Evolutionary conservation across 2,329 filamentous ascomycete species (phyloP).

Genomic region (Fusarium multiceps): DNA sequence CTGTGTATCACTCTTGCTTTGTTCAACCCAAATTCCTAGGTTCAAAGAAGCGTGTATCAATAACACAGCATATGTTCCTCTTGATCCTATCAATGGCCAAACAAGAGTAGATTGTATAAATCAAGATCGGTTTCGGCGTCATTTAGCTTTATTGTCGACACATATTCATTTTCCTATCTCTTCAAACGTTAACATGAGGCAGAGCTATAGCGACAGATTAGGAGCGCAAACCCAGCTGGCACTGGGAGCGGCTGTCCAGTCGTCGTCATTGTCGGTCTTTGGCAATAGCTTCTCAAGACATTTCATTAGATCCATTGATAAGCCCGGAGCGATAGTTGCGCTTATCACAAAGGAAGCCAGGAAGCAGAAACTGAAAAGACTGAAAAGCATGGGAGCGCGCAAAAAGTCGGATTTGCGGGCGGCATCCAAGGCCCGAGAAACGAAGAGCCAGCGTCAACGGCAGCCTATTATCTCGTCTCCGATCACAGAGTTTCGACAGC

Average conservation of each 20-base stretch:
- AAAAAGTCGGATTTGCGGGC: background rate
- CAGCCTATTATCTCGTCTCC: conserved; percentile 1
- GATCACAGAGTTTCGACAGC: background rate
- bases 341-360: background rate
- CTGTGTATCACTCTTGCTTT: conserved; percentile 2
- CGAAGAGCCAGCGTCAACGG: background rate
- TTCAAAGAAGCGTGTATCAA: background rate
- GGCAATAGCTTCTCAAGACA: background rate
- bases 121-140: background rate
- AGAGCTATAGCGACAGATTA: background rate
- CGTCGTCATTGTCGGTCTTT: background rate
- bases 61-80: background rate
- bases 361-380: background rate
- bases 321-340: background rate
- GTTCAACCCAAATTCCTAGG: background rate
- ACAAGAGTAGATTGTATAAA: background rate
- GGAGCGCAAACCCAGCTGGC: background rate
- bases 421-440: background rate
- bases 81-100: background rate
- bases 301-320: background rate
- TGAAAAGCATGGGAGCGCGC: background rate
- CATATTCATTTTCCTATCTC: background rate
- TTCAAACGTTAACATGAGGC: conserved; percentile 6
- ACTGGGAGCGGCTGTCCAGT: background rate
- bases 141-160: background rate